These are phyloP conservation scores for Solanum tarapatanum DNA, from an alignment of 257 asterid genomes.

Conservation along the genomic window DNA sequence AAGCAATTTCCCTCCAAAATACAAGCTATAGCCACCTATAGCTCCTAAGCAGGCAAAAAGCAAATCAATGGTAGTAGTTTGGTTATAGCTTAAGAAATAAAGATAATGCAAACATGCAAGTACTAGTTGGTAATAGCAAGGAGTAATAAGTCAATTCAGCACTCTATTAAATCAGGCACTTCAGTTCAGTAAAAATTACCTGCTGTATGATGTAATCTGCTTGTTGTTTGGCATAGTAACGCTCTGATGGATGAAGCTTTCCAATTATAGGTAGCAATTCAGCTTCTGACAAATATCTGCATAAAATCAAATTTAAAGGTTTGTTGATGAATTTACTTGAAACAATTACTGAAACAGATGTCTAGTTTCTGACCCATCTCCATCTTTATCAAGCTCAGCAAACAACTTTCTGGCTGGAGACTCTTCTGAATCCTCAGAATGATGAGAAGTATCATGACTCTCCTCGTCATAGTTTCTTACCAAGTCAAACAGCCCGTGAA, in stretches of 20 bases:
- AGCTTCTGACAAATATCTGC: conserved; percentile 60
- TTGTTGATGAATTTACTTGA: conserved; percentile 1
- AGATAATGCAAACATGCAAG: background rate
- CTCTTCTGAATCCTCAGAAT: conserved; percentile 31
- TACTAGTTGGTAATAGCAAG: background rate
- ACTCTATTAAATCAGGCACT: background rate
- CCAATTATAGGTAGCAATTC: conserved; percentile 77
- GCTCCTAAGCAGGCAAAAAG: background rate
- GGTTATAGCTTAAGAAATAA: background rate
- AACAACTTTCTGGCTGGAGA: conserved; percentile 70
- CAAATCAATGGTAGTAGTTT: background rate
- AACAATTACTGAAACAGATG: background rate
- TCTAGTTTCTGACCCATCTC: conserved; percentile 60
- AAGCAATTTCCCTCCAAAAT: background rate
- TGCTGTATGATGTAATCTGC: conserved; percentile 78
- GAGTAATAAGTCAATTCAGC: background rate
- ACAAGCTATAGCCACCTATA: background rate
- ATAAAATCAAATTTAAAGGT: background rate
- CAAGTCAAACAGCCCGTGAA: conserved; percentile 77
- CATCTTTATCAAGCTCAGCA: conserved; percentile 74
- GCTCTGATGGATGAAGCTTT: conserved; percentile 87
- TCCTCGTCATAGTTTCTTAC: conserved; percentile 72
- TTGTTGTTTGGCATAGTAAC: conserved; percentile 82
- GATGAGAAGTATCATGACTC: conserved; percentile 36
- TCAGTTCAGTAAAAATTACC: conserved; percentile 27